phyloP scores from a whole-genome alignment of 768 basidiomycete species.

The Ramaria sp. region DNA sequence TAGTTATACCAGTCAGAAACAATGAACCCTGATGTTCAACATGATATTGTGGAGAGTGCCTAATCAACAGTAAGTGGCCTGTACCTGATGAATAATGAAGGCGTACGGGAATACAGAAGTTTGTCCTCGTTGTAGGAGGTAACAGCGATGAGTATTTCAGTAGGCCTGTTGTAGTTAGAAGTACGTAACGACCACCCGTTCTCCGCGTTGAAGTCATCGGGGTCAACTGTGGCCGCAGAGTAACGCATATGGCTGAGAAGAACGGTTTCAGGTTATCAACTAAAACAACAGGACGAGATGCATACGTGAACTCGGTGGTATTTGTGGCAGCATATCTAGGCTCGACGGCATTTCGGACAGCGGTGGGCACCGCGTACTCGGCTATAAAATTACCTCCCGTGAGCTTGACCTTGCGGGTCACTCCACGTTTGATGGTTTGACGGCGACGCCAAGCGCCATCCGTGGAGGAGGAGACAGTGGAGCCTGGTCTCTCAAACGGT shows the following conservation, averaged over 20 bases:
- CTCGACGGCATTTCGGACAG: constrained; percentile 76
- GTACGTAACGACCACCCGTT: constrained; percentile 80
- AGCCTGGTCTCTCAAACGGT: constrained; percentile 46
- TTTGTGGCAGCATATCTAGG: constrained; percentile 59
- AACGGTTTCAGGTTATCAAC: background rate
- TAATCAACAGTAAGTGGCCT: constrained; percentile 17
- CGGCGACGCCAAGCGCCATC: constrained; percentile 50
- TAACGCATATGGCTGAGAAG: constrained; percentile 76
- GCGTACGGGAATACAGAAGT: constrained; percentile 63
- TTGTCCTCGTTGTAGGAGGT: constrained; percentile 93
- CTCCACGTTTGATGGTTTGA: constrained; percentile 86
- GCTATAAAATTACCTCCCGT: constrained; percentile 89
- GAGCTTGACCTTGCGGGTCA: constrained; percentile 89
- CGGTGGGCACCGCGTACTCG: constrained; percentile 81
- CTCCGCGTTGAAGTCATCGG: constrained; percentile 74
- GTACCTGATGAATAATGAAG: background rate
- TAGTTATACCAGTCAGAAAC: too few relatives aligned
- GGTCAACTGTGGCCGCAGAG: constrained; percentile 85
- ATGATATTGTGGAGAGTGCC: constrained; percentile 87
- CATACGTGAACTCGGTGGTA: constrained; percentile 87
- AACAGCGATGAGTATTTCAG: constrained; percentile 89
- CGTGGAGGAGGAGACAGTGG: constrained; percentile 24
- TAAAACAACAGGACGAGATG: constrained; percentile 8
- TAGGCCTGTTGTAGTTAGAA: constrained; percentile 79
- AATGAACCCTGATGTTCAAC: constrained; percentile 75